Evolutionary conservation across 345 rosid species (phyloP), one percentile per base, ranked within the genome.

Genomic region (Salix koriyanagi): DNA sequence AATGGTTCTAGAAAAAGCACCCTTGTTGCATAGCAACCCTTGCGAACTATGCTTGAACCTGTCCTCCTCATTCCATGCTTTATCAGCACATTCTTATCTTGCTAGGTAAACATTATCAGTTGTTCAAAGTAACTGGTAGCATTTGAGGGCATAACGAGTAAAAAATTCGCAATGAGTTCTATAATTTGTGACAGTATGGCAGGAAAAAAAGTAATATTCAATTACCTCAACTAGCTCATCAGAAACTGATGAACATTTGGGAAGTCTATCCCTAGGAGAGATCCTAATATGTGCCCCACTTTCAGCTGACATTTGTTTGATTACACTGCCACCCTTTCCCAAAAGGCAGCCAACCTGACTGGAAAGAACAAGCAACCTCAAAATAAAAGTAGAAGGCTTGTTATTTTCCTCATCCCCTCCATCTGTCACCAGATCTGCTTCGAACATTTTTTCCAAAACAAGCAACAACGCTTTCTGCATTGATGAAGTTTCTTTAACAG

Each of bases 271-370:
- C 84, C 87, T 84, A 0, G 93, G 88, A 81, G 90, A 88, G 78
- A 92, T 80, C 26, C 84, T 89, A 79, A 92, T 86, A 50, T 92
- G 87, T 34, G 94, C 91, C 67, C 94, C 90, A 83, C 94, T 90
- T 65, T 87, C 89, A 30, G 87, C 68, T 28, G 85, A 73, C 86
- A 85, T 89, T 84, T 85, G 89, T 85, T 90, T 87, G 70, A 89
- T 85, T 80, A 88, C 85, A 42, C 85, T 83, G 60, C 97, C 94
- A 73, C 86, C 94, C 81, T 88, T 89, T 52, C 92, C 94, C 82
- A 89, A 79, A 76, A 92, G 80, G 81, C 90, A 85, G 54, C 90
- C 89, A 77, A 90, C 90, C 83, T 92, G 91, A 85, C 79, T 80
- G 28, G 89, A 84, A 65, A 77, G 84, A 76, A 89, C 87, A 69